phyloP scores from a whole-genome alignment of 2,329 filamentous ascomycete species.

The Diplodia corticola region DNA sequence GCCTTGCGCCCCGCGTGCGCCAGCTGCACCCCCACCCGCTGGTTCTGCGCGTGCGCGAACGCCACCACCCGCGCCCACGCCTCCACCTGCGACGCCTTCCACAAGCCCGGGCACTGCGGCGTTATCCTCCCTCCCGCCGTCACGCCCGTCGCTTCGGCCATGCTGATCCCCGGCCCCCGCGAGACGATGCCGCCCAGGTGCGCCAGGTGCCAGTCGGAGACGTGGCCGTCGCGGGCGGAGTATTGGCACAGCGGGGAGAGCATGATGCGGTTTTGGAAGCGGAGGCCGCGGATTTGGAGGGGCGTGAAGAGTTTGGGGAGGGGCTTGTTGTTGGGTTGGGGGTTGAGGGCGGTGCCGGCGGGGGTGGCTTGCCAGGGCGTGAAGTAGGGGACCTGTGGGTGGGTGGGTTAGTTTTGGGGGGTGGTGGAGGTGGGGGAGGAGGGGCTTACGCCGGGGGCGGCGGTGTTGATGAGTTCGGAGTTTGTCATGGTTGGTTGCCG shows the following conservation, averaged over 20 bases:
- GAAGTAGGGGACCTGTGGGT: slow-evolving; percentile 46
- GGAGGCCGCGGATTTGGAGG: slow-evolving; percentile 57
- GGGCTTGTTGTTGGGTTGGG: slow-evolving; percentile 47
- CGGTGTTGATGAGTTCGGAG: neutral
- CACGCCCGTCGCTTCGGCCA: slow-evolving; percentile 78
- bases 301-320: slow-evolving; percentile 63
- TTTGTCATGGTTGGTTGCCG: neutral
- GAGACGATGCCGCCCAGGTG: slow-evolving; percentile 78
- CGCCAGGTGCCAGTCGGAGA: slow-evolving; percentile 78
- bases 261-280: slow-evolving; percentile 66
- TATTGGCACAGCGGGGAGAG: slow-evolving; percentile 68
- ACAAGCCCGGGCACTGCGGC: slow-evolving; percentile 76
- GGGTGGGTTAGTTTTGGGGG: neutral
- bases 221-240: slow-evolving; percentile 67
- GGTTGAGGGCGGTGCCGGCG: slow-evolving; percentile 48
- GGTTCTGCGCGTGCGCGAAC: slow-evolving; percentile 76
- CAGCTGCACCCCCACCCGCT: slow-evolving; percentile 77
- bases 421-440: neutral
- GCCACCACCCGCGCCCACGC: slow-evolving; percentile 70
- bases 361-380: slow-evolving; percentile 49
- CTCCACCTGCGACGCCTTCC: slow-evolving; percentile 80
- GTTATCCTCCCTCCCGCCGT: slow-evolving; percentile 78
- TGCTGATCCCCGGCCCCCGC: slow-evolving; percentile 70
- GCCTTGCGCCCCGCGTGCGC: slow-evolving; percentile 74
- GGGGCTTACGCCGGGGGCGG: neutral